Conservation (phyloP, 2,329 filamentous ascomycete genomes). For the Penicillium sp. region DNA sequence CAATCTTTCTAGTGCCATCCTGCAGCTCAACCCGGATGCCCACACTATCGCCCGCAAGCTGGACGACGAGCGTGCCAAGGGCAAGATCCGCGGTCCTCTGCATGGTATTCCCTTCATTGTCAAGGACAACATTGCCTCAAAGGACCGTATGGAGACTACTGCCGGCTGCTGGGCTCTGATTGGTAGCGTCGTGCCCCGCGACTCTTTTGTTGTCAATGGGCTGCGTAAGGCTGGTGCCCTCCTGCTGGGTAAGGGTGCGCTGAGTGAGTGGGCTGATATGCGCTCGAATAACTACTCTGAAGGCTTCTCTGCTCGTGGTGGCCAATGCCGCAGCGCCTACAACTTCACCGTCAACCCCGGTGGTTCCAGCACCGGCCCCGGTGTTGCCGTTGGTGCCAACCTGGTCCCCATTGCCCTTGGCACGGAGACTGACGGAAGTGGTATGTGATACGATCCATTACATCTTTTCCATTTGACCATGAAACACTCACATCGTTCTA, state of each 20-base stretch:
- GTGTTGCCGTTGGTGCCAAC: slow-evolving; percentile 65
- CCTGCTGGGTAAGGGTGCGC: slow-evolving; percentile 68
- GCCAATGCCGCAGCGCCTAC: slow-evolving; percentile 66
- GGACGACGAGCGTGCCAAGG: slow-evolving; percentile 62
- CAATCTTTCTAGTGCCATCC: slow-evolving; percentile 41
- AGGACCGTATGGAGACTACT: slow-evolving; percentile 72
- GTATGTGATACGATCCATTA: slow-evolving; percentile 28
- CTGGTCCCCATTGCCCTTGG: slow-evolving; percentile 66
- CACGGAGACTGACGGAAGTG: slow-evolving; percentile 72
- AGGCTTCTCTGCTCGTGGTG: slow-evolving; percentile 66
- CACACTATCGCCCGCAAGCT: slow-evolving; percentile 61
- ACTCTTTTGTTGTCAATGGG: slow-evolving; percentile 64
- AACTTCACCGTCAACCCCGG: slow-evolving; percentile 70
- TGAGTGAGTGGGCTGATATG: slow-evolving; percentile 77
- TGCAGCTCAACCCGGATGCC: slow-evolving; percentile 70
- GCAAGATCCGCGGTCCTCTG: slow-evolving; percentile 63
- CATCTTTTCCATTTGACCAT: background rate
- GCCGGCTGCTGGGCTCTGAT: slow-evolving; percentile 69
- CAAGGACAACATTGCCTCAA: slow-evolving; percentile 69
- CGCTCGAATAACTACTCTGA: slow-evolving; percentile 67
- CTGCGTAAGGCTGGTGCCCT: slow-evolving; percentile 68
- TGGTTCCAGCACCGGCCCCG: slow-evolving; percentile 69
- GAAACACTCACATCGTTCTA: slow-evolving; percentile 15
- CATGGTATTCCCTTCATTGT: slow-evolving; percentile 76
- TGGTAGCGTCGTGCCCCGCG: slow-evolving; percentile 67